Base-by-base conservation (phyloP, 2,329 filamentous ascomycete genomes). In the Colletotrichum gloeosporioides region DNA sequence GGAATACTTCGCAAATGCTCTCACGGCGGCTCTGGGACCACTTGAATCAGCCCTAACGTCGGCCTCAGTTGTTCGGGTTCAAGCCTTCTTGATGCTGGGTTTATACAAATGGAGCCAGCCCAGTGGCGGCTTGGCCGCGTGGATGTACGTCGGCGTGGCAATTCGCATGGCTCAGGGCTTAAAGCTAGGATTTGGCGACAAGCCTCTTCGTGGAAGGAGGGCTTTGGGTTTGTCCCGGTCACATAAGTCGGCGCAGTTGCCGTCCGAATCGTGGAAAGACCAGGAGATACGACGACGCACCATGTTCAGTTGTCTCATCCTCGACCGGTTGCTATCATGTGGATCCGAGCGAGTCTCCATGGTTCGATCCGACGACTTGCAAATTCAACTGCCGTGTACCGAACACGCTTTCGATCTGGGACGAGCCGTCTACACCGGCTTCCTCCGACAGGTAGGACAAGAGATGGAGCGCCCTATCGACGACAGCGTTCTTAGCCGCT, bases 301-400 rank as follows among this genome's bases (percentile, higher is more conserved):
- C 1, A 94, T 95, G 86, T 95, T 93, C 86, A 94, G 93, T 79
- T 95, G 93, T 80, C 92, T 94, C 75, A 92, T 95, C 68, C 87
- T 95, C 79, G 94, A 95, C 81, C 90, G 93, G 4, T 91, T 95
- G 82, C 85, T 95, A 29, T 90, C 92, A 44, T 92, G 90, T 79
- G 93, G 93, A 25, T 91, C 90, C 77, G 89, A 91, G 69, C 88
- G 93, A 27, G 88, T 90, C 2, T 88, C 90, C 16, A 92, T 91
- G 80, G 88, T 95, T 59, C 87, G 88, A 49, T 85, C 90, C 2
- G 87, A 91, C 5, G 91, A 93, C 73, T 83, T 95, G 8, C 87
- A 89, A 39, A 92, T 94, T 25, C 93, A 93, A 80, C 86, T 95
- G 6, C 93, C 93, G 3, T 94, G 92, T 78, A 92, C 92, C 44